Conservation (phyloP, 1,139 yeast species). For the Meyerozyma elateridarum region DNA sequence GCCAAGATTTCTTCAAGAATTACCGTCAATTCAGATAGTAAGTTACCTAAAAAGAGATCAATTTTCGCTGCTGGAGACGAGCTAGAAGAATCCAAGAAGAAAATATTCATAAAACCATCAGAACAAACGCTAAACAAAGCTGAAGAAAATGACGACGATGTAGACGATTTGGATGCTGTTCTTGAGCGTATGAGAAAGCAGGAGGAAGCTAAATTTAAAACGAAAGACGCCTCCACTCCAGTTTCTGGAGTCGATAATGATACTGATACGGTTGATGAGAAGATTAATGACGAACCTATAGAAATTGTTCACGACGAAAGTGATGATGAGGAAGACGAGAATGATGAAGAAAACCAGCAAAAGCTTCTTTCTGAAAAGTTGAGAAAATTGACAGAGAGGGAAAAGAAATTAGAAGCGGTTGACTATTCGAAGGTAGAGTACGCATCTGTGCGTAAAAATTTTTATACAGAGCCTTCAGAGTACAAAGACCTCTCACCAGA, state of each 20-base stretch:
- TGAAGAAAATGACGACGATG: slow-evolving; percentile 6
- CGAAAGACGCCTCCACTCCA: slow-evolving; percentile 33
- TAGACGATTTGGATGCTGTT: slow-evolving; percentile 2
- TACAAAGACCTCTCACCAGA: slow-evolving; percentile 39
- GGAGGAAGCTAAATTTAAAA: slow-evolving; percentile 32
- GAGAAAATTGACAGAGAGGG: slow-evolving; percentile 30
- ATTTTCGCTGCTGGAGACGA: slow-evolving; percentile 22
- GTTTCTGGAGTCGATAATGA: slow-evolving; percentile 12
- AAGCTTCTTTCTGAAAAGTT: slow-evolving; percentile 23
- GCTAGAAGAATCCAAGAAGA: slow-evolving; percentile 8
- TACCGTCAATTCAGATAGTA: slow-evolving; percentile 1
- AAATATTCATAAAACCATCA: slow-evolving; percentile 14
- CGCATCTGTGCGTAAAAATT: slow-evolving; percentile 54
- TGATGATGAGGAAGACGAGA: slow-evolving; percentile 13
- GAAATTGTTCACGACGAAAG: slow-evolving; percentile 23
- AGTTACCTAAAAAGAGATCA: slow-evolving; percentile 9
- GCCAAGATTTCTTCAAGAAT: slow-evolving; percentile 1
- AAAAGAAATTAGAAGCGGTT: slow-evolving; percentile 28
- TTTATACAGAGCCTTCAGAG: slow-evolving; percentile 65
- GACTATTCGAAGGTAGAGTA: slow-evolving; percentile 47
- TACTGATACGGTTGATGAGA: slow-evolving; percentile 19
- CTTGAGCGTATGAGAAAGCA: slow-evolving; percentile 13
- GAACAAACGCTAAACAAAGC: too few species aligned
- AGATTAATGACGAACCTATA: slow-evolving; percentile 13
- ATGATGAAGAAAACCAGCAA: slow-evolving; percentile 21